phyloP scores from a whole-genome alignment of 2,329 filamentous ascomycete genomes.

The Colletotrichum aenigma region DNA sequence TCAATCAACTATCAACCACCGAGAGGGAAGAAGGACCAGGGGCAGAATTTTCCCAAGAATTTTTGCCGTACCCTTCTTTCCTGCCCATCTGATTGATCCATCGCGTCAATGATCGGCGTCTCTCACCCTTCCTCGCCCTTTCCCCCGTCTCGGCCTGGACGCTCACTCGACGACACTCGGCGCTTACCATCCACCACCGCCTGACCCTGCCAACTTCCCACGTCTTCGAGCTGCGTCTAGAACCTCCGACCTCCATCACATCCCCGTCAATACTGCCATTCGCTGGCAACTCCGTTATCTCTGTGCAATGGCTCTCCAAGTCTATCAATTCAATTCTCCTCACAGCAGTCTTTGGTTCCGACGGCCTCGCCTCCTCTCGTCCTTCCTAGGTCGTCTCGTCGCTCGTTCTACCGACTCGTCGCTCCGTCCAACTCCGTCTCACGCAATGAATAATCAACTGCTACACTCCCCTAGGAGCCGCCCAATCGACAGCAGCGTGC shows the following conservation, averaged over 20 bases:
- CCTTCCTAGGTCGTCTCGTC: background rate
- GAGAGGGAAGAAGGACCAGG: background rate
- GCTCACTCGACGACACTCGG: background rate
- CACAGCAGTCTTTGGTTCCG: background rate
- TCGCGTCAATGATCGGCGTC: constrained; percentile 3
- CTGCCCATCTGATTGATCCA: background rate
- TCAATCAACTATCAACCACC: background rate
- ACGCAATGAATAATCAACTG: background rate
- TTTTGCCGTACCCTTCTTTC: background rate
- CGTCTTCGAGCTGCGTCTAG: constrained; percentile 10
- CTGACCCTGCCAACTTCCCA: background rate
- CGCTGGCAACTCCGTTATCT: constrained; percentile 2
- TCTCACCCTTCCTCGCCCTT: background rate
- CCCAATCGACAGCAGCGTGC: background rate
- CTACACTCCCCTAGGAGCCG: background rate
- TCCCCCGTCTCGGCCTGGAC: background rate
- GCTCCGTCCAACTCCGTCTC: constrained; percentile 8
- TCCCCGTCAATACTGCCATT: background rate
- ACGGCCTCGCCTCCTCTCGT: background rate
- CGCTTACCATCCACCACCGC: background rate
- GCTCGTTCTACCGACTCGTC: background rate
- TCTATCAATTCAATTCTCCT: background rate
- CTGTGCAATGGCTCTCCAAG: background rate
- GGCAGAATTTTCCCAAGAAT: background rate
- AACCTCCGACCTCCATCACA: background rate